Evolutionary conservation across 441 rosid species (phyloP).

Genomic region (Arabidopsis lyrata): DNA sequence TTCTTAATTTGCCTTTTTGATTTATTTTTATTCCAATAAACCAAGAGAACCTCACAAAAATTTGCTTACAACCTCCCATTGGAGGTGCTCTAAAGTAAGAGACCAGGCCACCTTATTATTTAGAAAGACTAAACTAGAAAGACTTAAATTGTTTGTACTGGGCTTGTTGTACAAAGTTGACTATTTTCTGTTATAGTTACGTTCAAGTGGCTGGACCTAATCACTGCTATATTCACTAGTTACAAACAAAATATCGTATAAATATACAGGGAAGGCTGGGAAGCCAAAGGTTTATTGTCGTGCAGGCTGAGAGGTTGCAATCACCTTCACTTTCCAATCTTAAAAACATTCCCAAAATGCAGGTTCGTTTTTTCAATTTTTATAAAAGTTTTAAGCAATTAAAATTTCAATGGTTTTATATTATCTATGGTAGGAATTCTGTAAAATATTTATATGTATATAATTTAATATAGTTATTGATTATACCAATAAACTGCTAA

Average conservation of each 20-base stretch:
- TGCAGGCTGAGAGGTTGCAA: neutral
- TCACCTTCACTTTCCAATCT: neutral
- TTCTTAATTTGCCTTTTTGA: no score
- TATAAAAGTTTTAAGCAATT: neutral
- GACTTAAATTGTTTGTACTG: neutral
- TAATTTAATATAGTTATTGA: neutral
- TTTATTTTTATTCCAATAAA: no score
- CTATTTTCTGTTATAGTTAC: neutral
- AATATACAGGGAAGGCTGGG: neutral
- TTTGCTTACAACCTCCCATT: no score
- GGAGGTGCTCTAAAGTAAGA: constrained; percentile 20
- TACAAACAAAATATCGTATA: neutral
- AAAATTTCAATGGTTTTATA: neutral
- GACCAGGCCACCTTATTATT: neutral
- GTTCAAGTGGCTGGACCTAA: neutral
- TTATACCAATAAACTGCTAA: neutral
- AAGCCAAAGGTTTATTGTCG: neutral
- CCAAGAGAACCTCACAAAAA: no score
- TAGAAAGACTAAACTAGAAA: constrained; percentile 15
- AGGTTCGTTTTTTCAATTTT: neutral
- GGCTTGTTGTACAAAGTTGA: neutral
- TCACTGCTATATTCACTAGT: neutral
- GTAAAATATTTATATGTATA: no score
- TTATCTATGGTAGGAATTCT: no score
- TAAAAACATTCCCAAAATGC: constrained; percentile 2